phyloP scores from a whole-genome alignment of 148 eudicot genomes.

The Fagopyrum tataricum region DNA sequence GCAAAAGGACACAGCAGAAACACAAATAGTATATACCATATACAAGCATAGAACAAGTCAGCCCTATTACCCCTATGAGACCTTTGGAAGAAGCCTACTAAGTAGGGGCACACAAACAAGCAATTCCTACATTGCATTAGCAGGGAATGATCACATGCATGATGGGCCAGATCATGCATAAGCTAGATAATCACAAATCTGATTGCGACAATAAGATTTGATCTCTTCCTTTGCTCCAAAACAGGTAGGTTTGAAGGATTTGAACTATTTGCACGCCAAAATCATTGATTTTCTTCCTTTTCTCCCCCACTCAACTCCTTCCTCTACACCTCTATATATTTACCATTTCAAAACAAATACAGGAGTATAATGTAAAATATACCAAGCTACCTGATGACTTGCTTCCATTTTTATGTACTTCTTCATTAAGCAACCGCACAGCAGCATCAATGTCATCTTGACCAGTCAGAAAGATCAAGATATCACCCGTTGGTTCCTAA shows the following conservation, averaged over 20 bases:
- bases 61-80: not conserved
- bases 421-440: conserved; percentile 75
- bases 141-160: not conserved
- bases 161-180: conserved; percentile 2
- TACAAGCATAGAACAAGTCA: not conserved
- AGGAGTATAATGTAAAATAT: conserved; percentile 1
- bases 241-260: not conserved
- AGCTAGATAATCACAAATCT: not conserved
- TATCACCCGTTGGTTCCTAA: conserved; percentile 84
- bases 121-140: not conserved
- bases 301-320: not conserved
- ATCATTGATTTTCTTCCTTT: not conserved
- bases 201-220: not conserved
- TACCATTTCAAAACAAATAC: not conserved
- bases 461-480: conserved; percentile 89
- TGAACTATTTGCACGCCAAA: not conserved
- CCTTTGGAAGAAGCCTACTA: not conserved
- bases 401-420: conserved; percentile 47
- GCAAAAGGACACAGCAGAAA: not conserved
- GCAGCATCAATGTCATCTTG: conserved; percentile 98
- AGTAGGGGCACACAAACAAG: not conserved
- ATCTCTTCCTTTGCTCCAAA: not conserved
- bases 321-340: not conserved
- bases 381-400: conserved; percentile 43
- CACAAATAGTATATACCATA: not conserved